These are phyloP conservation scores for Globisporangium nagaii DNA, from an alignment of 352 stramenopile genomes.

Conservation along the genomic window DNA sequence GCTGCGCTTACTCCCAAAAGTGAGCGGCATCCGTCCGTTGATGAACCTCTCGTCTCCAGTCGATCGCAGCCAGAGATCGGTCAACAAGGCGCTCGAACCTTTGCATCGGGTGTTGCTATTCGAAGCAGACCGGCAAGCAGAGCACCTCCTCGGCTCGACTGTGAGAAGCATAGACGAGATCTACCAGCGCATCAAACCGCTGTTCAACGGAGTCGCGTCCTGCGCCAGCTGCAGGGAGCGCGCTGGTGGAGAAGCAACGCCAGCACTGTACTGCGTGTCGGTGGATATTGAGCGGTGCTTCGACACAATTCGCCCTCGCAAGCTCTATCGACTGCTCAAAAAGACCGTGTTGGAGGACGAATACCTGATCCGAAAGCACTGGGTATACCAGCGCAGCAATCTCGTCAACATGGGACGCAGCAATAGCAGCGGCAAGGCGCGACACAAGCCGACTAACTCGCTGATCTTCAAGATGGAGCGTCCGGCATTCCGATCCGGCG, in stretches of 20 bases:
- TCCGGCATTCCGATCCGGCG: constrained; percentile 43
- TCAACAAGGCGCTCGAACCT: constrained; percentile 56
- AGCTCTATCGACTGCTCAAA: constrained; percentile 63
- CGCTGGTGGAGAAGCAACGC: neutral
- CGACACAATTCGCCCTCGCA: constrained; percentile 65
- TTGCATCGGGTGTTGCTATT: constrained; percentile 56
- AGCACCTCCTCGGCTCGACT: constrained; percentile 45
- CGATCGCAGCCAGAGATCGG: constrained; percentile 23
- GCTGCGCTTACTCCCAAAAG: constrained; percentile 62
- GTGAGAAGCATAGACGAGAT: constrained; percentile 71
- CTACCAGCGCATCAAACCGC: constrained; percentile 36
- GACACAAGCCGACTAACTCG: neutral
- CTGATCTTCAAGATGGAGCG: constrained; percentile 63
- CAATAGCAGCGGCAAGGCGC: constrained; percentile 1
- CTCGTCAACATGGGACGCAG: constrained; percentile 9
- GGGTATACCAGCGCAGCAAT: constrained; percentile 48
- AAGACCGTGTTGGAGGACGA: constrained; percentile 58
- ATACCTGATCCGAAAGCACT: constrained; percentile 74
- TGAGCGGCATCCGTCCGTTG: constrained; percentile 56
- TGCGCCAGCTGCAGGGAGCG: constrained; percentile 27
- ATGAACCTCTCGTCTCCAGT: constrained; percentile 63
- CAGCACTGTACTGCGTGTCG: constrained; percentile 47
- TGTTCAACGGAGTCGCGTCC: constrained; percentile 29
- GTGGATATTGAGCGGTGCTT: constrained; percentile 82
- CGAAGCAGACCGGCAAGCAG: constrained; percentile 50